Base-by-base conservation (phyloP, 1,284 basidiomycete genomes). In the Amylostereum chailletii region DNA sequence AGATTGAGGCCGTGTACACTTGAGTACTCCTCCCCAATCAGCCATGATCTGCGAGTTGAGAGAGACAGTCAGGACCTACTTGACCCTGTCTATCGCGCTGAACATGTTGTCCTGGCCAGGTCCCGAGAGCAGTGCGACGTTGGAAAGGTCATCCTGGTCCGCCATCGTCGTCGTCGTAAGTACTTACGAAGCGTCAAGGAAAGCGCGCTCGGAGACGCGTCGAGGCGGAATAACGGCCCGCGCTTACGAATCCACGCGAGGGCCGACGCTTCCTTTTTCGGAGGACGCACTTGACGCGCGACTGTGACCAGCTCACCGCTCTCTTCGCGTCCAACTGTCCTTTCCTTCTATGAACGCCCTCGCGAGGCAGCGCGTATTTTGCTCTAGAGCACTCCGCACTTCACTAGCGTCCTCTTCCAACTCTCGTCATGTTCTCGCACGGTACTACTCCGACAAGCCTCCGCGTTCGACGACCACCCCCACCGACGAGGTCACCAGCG, bases 1-100 rank as follows among this genome's bases (percentile, higher is more conserved):
- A 90, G 66, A 60, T 90, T 90, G 57, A 90, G 67, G 33, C 88
- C 88, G 62, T 90, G 75, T 46, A 90, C 84, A 59, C 87, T 89
- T 72, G 47, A 50, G 44, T 49, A 47, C 55, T 59, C 54, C 46
- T 46, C 48, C 50, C 36, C 42, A 42, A 46, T 52, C 54, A 52
- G 53, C 47, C 45, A 38, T 27, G 33, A 27, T 37, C 26, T 37
- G 30, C 10, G 32, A 38, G n/a, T 8, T 42, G 46, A 36, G 4
- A 45, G 37, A 34, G 53, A 46, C 49, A 42, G 49, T 33, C 43
- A 41, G 45, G n/a, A 60, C 80, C 77, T 66, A 88, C 82, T 81
- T 85, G 69, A 83, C 75, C 64, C 71, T 78, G 60, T 89, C 83
- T 51, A 89, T 82, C 45, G 78, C 72, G 26, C 65, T 60, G 58